These are phyloP conservation scores for Xylariaceae sp. DNA, from an alignment of 2,329 filamentous ascomycete species.

Conservation along the genomic window DNA sequence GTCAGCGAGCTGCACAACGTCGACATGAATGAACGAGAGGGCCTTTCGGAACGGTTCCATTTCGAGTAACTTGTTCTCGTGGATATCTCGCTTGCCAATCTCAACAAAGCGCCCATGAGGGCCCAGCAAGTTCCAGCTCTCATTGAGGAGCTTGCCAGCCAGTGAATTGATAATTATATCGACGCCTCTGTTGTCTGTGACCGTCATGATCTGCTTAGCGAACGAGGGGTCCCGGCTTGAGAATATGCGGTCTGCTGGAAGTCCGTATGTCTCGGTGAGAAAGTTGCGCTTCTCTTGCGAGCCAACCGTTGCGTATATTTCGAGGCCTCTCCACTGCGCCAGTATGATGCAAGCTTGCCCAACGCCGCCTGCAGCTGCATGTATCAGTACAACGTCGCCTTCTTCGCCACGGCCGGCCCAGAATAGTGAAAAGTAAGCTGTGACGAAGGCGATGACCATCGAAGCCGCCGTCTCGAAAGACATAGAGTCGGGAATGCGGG, in stretches of 20 bases:
- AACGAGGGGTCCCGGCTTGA: slow-evolving; percentile 27
- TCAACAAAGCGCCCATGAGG: slow-evolving; percentile 27
- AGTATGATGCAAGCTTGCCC: slow-evolving; percentile 25
- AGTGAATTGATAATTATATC: slow-evolving; percentile 32
- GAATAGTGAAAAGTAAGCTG: slow-evolving; percentile 15
- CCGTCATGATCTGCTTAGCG: slow-evolving; percentile 1
- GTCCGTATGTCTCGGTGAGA: slow-evolving; percentile 16
- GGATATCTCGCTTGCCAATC: slow-evolving; percentile 26
- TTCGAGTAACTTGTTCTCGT: slow-evolving; percentile 15
- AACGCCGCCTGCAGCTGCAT: slow-evolving; percentile 27
- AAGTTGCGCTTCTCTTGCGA: slow-evolving; percentile 22
- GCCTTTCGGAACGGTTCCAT: slow-evolving; percentile 18
- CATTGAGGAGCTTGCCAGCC: slow-evolving; percentile 20
- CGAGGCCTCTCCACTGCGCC: slow-evolving; percentile 18
- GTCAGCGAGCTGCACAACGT: background rate
- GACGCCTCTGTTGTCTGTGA: slow-evolving; percentile 23
- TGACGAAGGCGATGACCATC: slow-evolving; percentile 15
- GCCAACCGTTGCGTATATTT: slow-evolving; percentile 26
- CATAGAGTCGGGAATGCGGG: slow-evolving; percentile 21
- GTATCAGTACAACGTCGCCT: slow-evolving; percentile 28
- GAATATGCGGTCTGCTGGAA: slow-evolving; percentile 27
- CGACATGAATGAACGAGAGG: slow-evolving; percentile 12
- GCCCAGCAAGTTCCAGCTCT: slow-evolving; percentile 16
- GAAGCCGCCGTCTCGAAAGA: slow-evolving; percentile 20
- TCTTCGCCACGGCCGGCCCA: background rate